Conservation (phyloP, 257 asterid genomes). For the Petunia secreta region DNA sequence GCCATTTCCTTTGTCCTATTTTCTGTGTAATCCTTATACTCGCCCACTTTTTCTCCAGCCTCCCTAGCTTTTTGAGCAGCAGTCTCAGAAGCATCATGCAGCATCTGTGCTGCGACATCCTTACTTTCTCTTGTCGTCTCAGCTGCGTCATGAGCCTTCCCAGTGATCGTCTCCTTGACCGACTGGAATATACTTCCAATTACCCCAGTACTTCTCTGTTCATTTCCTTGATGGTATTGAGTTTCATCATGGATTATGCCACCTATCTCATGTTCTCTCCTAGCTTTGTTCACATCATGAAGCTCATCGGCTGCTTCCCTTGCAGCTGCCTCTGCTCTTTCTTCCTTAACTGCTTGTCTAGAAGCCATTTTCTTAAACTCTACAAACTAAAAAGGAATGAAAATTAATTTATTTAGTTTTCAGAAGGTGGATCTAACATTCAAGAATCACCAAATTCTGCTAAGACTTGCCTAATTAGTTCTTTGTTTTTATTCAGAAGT, state of each 20-base stretch:
- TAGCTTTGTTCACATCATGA: conserved; percentile 45
- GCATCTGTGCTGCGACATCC: neutral
- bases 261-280: conserved; percentile 26
- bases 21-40: conserved; percentile 29
- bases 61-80: conserved; percentile 14
- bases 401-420: neutral
- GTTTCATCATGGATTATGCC: neutral
- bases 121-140: neutral
- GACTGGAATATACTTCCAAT: conserved; percentile 40
- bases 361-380: conserved; percentile 48
- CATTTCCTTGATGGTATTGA: conserved; percentile 16
- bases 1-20: conserved; percentile 22
- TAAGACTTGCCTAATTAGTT: neutral
- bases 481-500: neutral
- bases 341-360: conserved; percentile 45
- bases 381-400: neutral
- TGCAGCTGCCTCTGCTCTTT: conserved; percentile 62
- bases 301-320: conserved; percentile 63
- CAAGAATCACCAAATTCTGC: neutral
- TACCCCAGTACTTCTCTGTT: conserved; percentile 33
- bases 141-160: conserved; percentile 45
- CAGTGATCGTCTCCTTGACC: conserved; percentile 40
- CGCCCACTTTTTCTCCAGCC: conserved; percentile 2
- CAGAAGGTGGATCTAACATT: neutral
- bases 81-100: neutral